Evolutionary conservation across 2,329 filamentous ascomycete genomes (phyloP).

Genomic region (Penicillium palitans): DNA sequence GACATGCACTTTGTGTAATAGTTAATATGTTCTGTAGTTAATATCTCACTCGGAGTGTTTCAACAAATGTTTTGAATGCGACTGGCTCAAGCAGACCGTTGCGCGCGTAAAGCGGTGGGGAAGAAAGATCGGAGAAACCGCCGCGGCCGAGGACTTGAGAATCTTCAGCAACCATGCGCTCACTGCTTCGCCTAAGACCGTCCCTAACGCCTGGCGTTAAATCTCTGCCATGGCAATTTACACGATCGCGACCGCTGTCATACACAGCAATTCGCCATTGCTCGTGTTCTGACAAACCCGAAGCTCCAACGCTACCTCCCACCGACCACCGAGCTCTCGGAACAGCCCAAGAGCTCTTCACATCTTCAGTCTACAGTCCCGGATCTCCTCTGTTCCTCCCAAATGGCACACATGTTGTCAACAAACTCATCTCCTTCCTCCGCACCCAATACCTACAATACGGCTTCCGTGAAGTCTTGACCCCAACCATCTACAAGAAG

Average conservation of each 20-base stretch:
- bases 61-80: background rate
- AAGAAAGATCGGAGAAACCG: slow-evolving; percentile 20
- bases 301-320: slow-evolving; percentile 35
- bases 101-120: slow-evolving; percentile 25
- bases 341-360: slow-evolving; percentile 70
- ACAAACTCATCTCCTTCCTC: slow-evolving; percentile 77
- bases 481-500: slow-evolving; percentile 87
- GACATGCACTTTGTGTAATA: background rate
- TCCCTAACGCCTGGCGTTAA: slow-evolving; percentile 9
- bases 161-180: slow-evolving; percentile 26
- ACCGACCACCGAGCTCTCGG: slow-evolving; percentile 55
- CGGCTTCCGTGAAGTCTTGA: slow-evolving; percentile 85
- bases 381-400: slow-evolving; percentile 84
- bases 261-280: slow-evolving; percentile 21
- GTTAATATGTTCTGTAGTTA: background rate
- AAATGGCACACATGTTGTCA: slow-evolving; percentile 78
- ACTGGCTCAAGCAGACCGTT: background rate
- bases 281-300: slow-evolving; percentile 26
- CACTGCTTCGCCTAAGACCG: slow-evolving; percentile 21
- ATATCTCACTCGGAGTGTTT: background rate
- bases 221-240: slow-evolving; percentile 1
- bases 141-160: slow-evolving; percentile 4
- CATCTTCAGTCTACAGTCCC: slow-evolving; percentile 74
- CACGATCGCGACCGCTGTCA: slow-evolving; percentile 21
- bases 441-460: slow-evolving; percentile 81